Conservation (phyloP, 805 yeast genomes). For the Ogataea pini region DNA sequence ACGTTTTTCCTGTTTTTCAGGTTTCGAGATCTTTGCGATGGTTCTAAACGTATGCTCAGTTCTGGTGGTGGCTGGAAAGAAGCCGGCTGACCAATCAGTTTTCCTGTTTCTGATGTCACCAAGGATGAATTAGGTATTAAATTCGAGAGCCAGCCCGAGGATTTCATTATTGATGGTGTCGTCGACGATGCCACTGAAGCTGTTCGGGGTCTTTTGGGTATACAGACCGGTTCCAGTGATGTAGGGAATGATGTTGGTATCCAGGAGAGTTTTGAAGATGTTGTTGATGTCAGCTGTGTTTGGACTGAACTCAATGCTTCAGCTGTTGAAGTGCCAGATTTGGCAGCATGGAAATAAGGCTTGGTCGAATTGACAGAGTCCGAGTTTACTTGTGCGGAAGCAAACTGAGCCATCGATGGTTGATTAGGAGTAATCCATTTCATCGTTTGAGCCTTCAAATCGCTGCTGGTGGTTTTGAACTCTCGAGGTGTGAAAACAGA, state of each 20-base stretch:
- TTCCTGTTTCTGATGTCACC: constrained; percentile 35
- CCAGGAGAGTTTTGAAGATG: constrained; percentile 1
- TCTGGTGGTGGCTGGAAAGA: constrained; percentile 8
- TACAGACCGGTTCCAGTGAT: background rate
- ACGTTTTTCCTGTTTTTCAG: constrained; percentile 7
- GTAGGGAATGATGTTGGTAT: background rate
- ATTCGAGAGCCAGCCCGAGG: constrained; percentile 30
- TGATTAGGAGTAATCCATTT: constrained; percentile 33
- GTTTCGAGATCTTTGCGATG: background rate
- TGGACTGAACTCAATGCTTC: constrained; percentile 14
- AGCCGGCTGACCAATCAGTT: constrained; percentile 29
- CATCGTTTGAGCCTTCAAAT: constrained; percentile 33
- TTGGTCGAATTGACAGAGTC: background rate
- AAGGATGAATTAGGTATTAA: constrained; percentile 34
- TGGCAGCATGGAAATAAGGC: background rate
- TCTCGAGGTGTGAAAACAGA: background rate
- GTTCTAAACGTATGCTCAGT: background rate
- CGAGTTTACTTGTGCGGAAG: background rate
- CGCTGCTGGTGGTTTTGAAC: constrained; percentile 13
- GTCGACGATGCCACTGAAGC: background rate
- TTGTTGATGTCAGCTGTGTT: background rate
- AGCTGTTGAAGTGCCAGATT: constrained; percentile 10
- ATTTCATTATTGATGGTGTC: constrained; percentile 3
- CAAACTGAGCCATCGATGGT: constrained; percentile 21
- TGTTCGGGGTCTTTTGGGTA: background rate